Evolutionary conservation across 306 rosid species (phyloP).

Genomic region (Cicer cuneatum): DNA sequence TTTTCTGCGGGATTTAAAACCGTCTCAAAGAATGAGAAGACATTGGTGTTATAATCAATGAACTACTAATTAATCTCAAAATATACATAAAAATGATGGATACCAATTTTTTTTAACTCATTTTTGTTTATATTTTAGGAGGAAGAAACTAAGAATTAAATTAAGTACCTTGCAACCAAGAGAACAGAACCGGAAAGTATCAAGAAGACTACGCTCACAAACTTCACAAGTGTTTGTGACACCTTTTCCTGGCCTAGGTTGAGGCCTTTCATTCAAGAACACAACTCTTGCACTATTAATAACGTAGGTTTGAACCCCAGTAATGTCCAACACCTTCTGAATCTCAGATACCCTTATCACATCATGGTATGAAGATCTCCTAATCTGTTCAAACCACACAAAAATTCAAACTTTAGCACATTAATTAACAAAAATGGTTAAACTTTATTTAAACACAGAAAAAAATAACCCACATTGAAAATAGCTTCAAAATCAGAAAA

Average conservation of each 20-base stretch:
- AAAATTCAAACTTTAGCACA: constrained; percentile 1
- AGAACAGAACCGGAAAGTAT: constrained; percentile 91
- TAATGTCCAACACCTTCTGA: constrained; percentile 91
- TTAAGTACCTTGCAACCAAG: constrained; percentile 93
- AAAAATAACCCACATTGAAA: not conserved
- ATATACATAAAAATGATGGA: too few species aligned
- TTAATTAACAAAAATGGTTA: constrained; percentile 2
- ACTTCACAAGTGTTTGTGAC: constrained; percentile 98
- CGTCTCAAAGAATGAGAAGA: not conserved
- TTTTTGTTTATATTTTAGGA: too few species aligned
- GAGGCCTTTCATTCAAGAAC: constrained; percentile 95
- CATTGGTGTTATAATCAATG: constrained; percentile 7
- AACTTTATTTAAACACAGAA: not conserved
- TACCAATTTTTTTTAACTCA: too few species aligned
- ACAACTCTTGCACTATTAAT: constrained; percentile 98
- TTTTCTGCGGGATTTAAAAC: too few species aligned
- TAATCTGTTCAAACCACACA: constrained; percentile 59
- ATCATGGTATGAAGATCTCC: constrained; percentile 97
- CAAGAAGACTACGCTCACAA: constrained; percentile 97
- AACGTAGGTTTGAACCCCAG: constrained; percentile 94
- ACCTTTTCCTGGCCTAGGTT: constrained; percentile 98
- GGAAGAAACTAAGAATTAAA: too few species aligned
- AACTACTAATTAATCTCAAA: too few species aligned
- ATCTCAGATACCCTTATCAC: constrained; percentile 92
- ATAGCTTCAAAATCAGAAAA: not conserved